A percentile compares a stretch with the other conserved stretches of the same genome.
Conservation (phyloP, 1,284 basidiomycete genomes). For the Pisolithus thermaeus region DNA sequence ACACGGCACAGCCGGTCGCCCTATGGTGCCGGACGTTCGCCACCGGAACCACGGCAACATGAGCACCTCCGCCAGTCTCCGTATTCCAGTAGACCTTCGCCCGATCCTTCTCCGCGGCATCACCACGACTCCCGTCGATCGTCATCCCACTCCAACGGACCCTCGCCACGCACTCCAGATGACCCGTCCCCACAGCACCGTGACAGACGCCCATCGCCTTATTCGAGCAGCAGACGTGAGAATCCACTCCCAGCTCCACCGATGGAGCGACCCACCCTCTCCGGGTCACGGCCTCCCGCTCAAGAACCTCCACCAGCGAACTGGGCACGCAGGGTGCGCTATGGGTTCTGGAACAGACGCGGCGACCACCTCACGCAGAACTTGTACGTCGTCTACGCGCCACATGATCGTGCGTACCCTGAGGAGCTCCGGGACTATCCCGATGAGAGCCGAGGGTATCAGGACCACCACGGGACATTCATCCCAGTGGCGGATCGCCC, state of each 20-base stretch:
- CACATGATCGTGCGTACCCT: slow-evolving; percentile 45
- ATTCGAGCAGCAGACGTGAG: slow-evolving; percentile 13
- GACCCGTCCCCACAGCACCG: slow-evolving; percentile 11
- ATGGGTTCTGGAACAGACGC: slow-evolving; percentile 62
- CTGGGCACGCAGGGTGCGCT: slow-evolving; percentile 34
- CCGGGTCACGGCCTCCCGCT: slow-evolving; percentile 22
- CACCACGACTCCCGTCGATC: slow-evolving; percentile 6
- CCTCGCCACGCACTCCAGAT: slow-evolving; percentile 3
- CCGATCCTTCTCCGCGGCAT: background rate
- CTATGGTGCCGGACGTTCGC: slow-evolving; percentile 15
- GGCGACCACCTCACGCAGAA: slow-evolving; percentile 58
- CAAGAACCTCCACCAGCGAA: slow-evolving; percentile 23
- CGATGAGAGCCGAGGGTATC: slow-evolving; percentile 43
- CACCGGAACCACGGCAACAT: slow-evolving; percentile 17
- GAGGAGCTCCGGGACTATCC: slow-evolving; percentile 55
- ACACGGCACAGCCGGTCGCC: slow-evolving; percentile 19
- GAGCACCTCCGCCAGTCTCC: background rate
- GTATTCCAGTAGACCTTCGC: background rate
- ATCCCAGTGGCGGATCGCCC: slow-evolving; percentile 39
- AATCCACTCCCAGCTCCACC: slow-evolving; percentile 29
- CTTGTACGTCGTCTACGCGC: slow-evolving; percentile 58
- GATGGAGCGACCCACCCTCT: slow-evolving; percentile 16
- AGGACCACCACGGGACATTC: slow-evolving; percentile 41
- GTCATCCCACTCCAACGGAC: slow-evolving; percentile 10
- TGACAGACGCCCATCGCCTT: slow-evolving; percentile 6